A percentile compares a stretch with the other conserved stretches of the same genome.
Evolutionary conservation across 106 monocot genomes (phyloP).

Genomic region (Dendrobium officinale): DNA sequence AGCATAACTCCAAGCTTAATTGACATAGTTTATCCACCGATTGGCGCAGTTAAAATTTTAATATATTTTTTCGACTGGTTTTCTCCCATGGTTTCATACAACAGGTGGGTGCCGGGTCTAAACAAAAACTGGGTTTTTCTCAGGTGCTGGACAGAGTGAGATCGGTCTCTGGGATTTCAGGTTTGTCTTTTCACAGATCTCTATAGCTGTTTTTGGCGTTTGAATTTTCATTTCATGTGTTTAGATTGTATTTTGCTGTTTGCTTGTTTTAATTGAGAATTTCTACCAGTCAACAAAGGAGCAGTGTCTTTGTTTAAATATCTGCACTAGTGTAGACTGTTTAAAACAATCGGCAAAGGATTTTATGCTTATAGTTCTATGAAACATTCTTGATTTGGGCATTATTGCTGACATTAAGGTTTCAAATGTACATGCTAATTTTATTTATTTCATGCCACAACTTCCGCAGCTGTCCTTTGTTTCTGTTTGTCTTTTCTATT

Average conservation of each 20-base stretch:
- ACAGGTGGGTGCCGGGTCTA: constrained; percentile 52
- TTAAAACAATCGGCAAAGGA: not conserved
- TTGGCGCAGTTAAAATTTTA: not conserved
- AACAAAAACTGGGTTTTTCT: constrained; percentile 33
- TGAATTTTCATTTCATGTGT: not conserved
- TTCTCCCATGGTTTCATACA: not conserved
- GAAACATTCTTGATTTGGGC: not conserved
- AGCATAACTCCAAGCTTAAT: not conserved
- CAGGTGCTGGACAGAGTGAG: constrained; percentile 59
- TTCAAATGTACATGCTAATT: not conserved
- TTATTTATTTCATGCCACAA: not conserved
- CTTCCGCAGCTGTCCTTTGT: not conserved
- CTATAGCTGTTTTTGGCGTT: not conserved
- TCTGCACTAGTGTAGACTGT: too few relatives aligned
- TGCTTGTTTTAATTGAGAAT: not conserved
- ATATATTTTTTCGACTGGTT: not conserved
- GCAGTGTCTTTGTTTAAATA: not conserved
- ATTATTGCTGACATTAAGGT: not conserved
- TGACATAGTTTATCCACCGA: not conserved
- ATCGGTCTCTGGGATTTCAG: constrained; percentile 50
- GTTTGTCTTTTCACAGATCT: constrained; percentile 13
- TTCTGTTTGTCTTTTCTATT: not conserved
- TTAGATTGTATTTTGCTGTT: not conserved
- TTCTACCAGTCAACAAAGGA: not conserved
- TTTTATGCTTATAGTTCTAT: not conserved